These are phyloP conservation scores for Exutisphaerella laricina DNA, from an alignment of 2,329 filamentous ascomycete species.

Conservation along the genomic window DNA sequence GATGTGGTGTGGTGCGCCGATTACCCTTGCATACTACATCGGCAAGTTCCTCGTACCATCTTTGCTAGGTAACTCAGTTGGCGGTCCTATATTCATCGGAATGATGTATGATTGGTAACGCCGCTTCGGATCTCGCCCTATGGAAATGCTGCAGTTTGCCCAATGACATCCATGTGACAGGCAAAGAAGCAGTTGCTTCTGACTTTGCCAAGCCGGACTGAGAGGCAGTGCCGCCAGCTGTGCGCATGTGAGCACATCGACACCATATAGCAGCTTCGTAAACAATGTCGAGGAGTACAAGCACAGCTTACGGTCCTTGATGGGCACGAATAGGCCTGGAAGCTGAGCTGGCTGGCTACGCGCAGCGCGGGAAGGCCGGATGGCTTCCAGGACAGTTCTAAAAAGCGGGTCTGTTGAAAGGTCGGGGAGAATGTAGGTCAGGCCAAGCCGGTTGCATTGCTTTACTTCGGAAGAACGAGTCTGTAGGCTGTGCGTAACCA, in stretches of 20 bases:
- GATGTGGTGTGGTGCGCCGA: conserved; percentile 32
- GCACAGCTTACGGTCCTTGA: not conserved
- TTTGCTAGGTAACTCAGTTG: not conserved
- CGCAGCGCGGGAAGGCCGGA: too few relatives aligned
- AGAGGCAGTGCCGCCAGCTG: not conserved
- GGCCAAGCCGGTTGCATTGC: too few relatives aligned
- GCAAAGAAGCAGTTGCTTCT: not conserved
- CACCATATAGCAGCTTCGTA: not conserved
- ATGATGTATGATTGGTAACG: not conserved
- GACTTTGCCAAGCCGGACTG: not conserved
- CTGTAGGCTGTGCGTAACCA: too few relatives aligned
- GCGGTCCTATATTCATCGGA: not conserved
- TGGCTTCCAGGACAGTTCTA: too few relatives aligned
- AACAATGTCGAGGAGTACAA: not conserved
- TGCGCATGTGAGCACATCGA: not conserved
- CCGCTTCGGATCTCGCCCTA: not conserved
- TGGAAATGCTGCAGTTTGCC: not conserved
- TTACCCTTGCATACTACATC: conserved; percentile 39
- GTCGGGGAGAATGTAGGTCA: too few relatives aligned
- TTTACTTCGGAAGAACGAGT: too few relatives aligned
- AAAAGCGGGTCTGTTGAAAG: too few relatives aligned
- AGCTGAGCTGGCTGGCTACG: too few relatives aligned
- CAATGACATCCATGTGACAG: not conserved
- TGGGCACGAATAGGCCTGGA: too few relatives aligned
- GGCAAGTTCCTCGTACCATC: not conserved